Conservation (phyloP, 805 yeast species). For the Yarrowia phangngaensis region DNA sequence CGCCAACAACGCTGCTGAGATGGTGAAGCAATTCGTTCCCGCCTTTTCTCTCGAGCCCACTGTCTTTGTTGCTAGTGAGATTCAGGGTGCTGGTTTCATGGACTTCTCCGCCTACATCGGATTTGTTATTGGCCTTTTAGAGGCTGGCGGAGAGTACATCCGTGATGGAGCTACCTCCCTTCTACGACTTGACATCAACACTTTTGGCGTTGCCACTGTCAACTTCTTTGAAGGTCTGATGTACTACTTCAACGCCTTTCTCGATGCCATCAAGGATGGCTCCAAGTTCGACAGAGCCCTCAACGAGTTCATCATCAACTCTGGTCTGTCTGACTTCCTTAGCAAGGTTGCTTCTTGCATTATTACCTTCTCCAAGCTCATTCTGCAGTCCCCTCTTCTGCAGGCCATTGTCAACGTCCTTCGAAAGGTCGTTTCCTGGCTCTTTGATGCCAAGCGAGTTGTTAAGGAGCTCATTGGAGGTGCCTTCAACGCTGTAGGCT, state of each 20-base stretch:
- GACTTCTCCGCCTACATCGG: constrained; percentile 23
- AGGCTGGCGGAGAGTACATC: constrained; percentile 21
- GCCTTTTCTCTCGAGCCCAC: constrained; percentile 13
- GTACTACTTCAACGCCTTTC: constrained; percentile 25
- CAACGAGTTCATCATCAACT: constrained; percentile 21
- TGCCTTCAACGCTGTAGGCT: constrained; percentile 7
- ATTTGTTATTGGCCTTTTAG: constrained; percentile 21
- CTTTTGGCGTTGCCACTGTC: constrained; percentile 8
- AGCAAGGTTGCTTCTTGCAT: constrained; percentile 4
- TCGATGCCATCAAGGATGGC: constrained; percentile 16
- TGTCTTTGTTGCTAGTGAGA: constrained; percentile 1
- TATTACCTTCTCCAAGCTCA: constrained; percentile 12
- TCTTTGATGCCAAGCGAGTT: constrained; percentile 6
- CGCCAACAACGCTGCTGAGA: constrained; percentile 22
- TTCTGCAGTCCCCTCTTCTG: constrained; percentile 16
- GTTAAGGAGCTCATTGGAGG: constrained; percentile 14
- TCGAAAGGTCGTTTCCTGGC: constrained; percentile 2
- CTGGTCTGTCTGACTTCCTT: constrained; percentile 21
- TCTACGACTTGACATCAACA: constrained; percentile 20
- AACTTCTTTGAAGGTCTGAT: constrained; percentile 22
- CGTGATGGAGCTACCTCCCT: constrained; percentile 17
- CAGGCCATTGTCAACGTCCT: constrained; percentile 13
- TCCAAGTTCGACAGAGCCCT: constrained; percentile 25
- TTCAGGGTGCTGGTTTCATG: constrained; percentile 14
- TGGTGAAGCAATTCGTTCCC: constrained; percentile 22